Evolutionary conservation across 176 grass and related monocot genomes (phyloP).

Genomic region (Poa annua): DNA sequence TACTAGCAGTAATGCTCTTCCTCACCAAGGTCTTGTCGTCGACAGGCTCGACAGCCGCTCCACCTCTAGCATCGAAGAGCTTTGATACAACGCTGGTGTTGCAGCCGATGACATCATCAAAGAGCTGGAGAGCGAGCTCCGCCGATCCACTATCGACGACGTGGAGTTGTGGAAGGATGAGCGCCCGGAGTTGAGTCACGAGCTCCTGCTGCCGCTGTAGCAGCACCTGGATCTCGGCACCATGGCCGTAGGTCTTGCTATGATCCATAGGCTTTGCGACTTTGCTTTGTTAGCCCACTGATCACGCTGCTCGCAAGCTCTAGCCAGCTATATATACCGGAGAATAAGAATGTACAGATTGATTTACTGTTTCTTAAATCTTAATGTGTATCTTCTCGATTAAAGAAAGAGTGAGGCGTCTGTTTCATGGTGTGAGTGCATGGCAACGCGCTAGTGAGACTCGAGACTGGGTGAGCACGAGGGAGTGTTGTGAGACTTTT

Average conservation of each 20-base stretch:
- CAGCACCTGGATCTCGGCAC: slow-evolving; percentile 1
- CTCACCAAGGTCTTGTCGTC: slow-evolving; percentile 16
- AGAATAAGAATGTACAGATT: neutral
- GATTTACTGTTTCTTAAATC: neutral
- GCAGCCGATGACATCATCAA: slow-evolving; percentile 22
- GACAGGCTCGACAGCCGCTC: neutral
- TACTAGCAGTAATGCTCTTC: neutral
- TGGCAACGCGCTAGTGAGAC: slow-evolving; percentile 13
- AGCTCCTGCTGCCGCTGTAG: slow-evolving; percentile 34
- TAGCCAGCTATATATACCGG: neutral
- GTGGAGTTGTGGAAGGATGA: slow-evolving; percentile 32
- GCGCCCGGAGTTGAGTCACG: slow-evolving; percentile 38
- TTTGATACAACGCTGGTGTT: neutral
- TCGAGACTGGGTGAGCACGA: slow-evolving; percentile 14
- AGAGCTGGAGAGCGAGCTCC: slow-evolving; percentile 1
- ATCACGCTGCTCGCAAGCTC: neutral
- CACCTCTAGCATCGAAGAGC: neutral
- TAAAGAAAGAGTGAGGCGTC: slow-evolving; percentile 17
- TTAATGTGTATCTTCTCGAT: too few species aligned
- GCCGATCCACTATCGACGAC: neutral
- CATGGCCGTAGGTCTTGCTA: slow-evolving; percentile 3
- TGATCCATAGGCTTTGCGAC: neutral
- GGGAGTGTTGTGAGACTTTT: slow-evolving; percentile 18
- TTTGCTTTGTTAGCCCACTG: neutral
- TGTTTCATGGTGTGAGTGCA: slow-evolving; percentile 24